Evolutionary conservation across 2,329 filamentous ascomycete species (phyloP).

Genomic region (Lecanosticta acicola): DNA sequence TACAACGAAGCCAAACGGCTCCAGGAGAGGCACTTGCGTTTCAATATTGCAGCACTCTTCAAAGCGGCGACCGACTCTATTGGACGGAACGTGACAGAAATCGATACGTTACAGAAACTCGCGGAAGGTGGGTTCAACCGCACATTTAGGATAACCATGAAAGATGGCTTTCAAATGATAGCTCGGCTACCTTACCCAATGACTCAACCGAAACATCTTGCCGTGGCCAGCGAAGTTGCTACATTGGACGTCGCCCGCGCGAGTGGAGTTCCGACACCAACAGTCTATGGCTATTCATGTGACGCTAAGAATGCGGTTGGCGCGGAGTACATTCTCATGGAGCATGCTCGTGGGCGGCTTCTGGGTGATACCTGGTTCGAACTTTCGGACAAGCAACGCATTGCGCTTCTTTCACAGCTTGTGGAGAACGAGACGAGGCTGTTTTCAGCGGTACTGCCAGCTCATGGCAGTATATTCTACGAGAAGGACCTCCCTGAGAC

Average conservation of each 20-base stretch:
- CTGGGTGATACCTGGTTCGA: slow-evolving; percentile 23
- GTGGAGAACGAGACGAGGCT: slow-evolving; percentile 29
- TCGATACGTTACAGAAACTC: slow-evolving; percentile 16
- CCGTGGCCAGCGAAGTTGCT: slow-evolving; percentile 27
- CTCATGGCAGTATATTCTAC: slow-evolving; percentile 31
- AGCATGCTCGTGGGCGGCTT: slow-evolving; percentile 14
- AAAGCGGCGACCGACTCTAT: slow-evolving; percentile 10
- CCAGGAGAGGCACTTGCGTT: slow-evolving; percentile 11
- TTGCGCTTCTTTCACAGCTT: slow-evolving; percentile 17
- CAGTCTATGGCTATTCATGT: slow-evolving; percentile 16
- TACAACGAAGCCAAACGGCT: slow-evolving; percentile 19
- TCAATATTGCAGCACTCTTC: slow-evolving; percentile 14
- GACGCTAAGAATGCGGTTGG: slow-evolving; percentile 14
- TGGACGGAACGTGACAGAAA: slow-evolving; percentile 1
- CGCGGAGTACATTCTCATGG: slow-evolving; percentile 26
- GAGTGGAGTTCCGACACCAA: slow-evolving; percentile 20
- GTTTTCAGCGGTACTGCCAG: slow-evolving; percentile 27
- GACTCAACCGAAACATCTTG: slow-evolving; percentile 16
- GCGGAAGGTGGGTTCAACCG: slow-evolving; percentile 26
- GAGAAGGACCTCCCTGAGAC: slow-evolving; percentile 21
- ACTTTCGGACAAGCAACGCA: slow-evolving; percentile 22
- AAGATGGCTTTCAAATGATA: slow-evolving; percentile 22
- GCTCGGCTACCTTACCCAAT: slow-evolving; percentile 24
- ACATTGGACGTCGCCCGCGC: slow-evolving; percentile 23
- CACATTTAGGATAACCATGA: slow-evolving; percentile 20